These are phyloP conservation scores for Tolypocladium nubicola DNA, from an alignment of 2,329 filamentous ascomycete genomes.

Conservation along the genomic window DNA sequence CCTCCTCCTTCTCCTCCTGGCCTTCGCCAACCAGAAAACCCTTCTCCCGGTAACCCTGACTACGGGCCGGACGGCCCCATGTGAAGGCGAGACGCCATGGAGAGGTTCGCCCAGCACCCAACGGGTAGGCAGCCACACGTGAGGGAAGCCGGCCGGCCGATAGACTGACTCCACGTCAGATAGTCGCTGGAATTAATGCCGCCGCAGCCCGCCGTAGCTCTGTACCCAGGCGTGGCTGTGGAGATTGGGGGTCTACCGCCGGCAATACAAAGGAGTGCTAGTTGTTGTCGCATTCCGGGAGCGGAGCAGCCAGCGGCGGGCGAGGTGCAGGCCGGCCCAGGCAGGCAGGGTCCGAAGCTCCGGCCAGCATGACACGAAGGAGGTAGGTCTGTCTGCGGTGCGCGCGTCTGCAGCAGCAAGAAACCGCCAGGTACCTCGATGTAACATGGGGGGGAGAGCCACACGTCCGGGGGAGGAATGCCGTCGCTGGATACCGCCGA, in stretches of 20 bases:
- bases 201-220: background rate
- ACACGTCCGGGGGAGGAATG: conserved; percentile 4
- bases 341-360: background rate
- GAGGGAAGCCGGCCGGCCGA: background rate
- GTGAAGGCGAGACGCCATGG: background rate
- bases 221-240: background rate
- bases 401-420: background rate
- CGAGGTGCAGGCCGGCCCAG: background rate
- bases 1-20: background rate
- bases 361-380: background rate
- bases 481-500: conserved; percentile 1
- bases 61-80: conserved; percentile 1
- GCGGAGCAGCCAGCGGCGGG: background rate
- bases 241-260: background rate
- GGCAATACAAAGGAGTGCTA: background rate
- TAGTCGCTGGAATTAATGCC: conserved; percentile 1
- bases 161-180: background rate
- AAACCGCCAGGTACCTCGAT: background rate
- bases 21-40: background rate
- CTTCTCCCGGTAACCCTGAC: conserved; percentile 5
- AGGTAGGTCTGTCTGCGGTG: background rate
- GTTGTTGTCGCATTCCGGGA: conserved; percentile 7
- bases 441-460: background rate
- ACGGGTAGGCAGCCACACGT: background rate
- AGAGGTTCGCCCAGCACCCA: background rate